Evolutionary conservation across 768 basidiomycete species (phyloP).

Genomic region (Omphalotus guepiniiformis): DNA sequence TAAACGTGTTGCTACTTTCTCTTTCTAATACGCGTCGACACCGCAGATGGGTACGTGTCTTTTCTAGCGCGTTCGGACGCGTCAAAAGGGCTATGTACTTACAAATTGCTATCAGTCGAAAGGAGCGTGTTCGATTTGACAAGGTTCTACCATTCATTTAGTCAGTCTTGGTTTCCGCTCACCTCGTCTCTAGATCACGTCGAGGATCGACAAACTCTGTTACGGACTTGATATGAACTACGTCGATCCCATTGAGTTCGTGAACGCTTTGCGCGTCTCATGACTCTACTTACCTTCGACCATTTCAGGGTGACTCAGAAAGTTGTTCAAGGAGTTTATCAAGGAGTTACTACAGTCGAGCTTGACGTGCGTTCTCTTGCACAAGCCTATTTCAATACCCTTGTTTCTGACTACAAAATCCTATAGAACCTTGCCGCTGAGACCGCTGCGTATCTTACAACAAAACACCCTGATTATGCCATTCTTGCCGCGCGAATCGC

Average conservation of each 20-base stretch:
- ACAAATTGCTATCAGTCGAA: slow-evolving; percentile 48
- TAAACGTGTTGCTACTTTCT: slow-evolving; percentile 5
- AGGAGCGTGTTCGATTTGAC: slow-evolving; percentile 91
- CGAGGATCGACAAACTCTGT: slow-evolving; percentile 84
- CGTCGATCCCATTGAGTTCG: slow-evolving; percentile 90
- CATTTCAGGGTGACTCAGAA: slow-evolving; percentile 76
- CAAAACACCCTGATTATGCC: slow-evolving; percentile 96
- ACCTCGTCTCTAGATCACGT: slow-evolving; percentile 60
- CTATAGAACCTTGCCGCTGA: slow-evolving; percentile 90
- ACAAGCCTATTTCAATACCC: not conserved
- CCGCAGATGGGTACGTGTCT: slow-evolving; percentile 10
- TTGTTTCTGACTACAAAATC: slow-evolving; percentile 7
- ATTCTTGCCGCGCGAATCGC: slow-evolving; percentile 98
- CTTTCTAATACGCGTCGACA: slow-evolving; percentile 30
- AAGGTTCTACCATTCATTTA: slow-evolving; percentile 48
- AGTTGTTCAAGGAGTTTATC: slow-evolving; percentile 89
- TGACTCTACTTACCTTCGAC: slow-evolving; percentile 6
- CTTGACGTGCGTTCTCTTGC: slow-evolving; percentile 5
- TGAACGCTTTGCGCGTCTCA: slow-evolving; percentile 5
- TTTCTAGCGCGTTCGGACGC: slow-evolving; percentile 30
- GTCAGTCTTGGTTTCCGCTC: slow-evolving; percentile 15
- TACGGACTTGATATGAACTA: slow-evolving; percentile 93
- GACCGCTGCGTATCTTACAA: slow-evolving; percentile 96
- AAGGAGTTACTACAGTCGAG: slow-evolving; percentile 94
- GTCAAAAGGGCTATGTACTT: slow-evolving; percentile 16